Evolutionary conservation across 2,329 filamentous ascomycete genomes (phyloP).

Genomic region (Helotiales sp.): DNA sequence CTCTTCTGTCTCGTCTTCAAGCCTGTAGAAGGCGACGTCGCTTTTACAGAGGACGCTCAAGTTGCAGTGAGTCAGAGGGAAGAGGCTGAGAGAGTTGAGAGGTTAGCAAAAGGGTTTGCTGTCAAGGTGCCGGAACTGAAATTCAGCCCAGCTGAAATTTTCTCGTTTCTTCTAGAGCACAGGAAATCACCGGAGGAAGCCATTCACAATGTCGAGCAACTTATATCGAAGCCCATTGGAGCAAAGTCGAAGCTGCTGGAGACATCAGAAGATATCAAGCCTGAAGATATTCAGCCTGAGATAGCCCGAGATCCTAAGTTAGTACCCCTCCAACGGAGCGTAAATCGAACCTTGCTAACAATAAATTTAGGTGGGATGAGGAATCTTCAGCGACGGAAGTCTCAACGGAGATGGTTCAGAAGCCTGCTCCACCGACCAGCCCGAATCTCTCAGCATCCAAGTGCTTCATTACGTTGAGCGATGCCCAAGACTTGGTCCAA

Average conservation of each 20-base stretch:
- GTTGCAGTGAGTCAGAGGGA: constrained; percentile 7
- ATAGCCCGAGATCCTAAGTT: constrained; percentile 14
- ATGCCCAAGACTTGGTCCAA: constrained; percentile 17
- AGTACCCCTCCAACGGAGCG: constrained; percentile 10
- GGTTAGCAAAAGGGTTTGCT: constrained; percentile 44
- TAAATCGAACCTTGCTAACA: constrained; percentile 14
- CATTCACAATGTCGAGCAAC: constrained; percentile 47
- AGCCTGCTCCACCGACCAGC: constrained; percentile 10
- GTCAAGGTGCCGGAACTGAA: constrained; percentile 47
- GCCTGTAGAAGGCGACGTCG: constrained; percentile 47
- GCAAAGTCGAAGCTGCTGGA: constrained; percentile 9
- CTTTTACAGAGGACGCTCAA: constrained; percentile 50
- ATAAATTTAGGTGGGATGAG: constrained; percentile 18
- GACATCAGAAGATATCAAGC: neutral
- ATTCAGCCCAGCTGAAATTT: constrained; percentile 61
- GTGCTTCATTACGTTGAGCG: constrained; percentile 13
- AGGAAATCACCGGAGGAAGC: constrained; percentile 57
- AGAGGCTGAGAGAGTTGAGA: constrained; percentile 14
- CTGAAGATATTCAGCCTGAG: constrained; percentile 11
- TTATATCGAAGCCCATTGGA: constrained; percentile 12
- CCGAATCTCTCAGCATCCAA: constrained; percentile 12
- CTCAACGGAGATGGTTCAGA: constrained; percentile 19
- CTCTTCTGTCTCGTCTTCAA: constrained; percentile 36
- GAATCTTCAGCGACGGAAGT: constrained; percentile 15
- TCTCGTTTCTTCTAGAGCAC: constrained; percentile 61